These are phyloP conservation scores for Aquanectria penicillioides DNA, from an alignment of 2,329 filamentous ascomycete genomes.

Conservation along the genomic window DNA sequence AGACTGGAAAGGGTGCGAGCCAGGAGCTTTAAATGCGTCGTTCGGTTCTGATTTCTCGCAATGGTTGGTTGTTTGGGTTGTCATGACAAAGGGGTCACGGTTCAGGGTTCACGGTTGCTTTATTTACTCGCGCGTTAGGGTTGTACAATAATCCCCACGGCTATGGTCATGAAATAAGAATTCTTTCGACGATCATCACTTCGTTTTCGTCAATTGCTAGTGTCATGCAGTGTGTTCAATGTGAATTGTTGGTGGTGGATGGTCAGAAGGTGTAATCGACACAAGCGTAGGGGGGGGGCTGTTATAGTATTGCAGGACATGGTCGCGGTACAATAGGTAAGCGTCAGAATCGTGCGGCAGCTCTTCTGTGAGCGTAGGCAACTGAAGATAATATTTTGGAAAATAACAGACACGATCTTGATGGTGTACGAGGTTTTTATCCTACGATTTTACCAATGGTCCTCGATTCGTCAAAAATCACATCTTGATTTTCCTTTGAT, in stretches of 20 bases:
- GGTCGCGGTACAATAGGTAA: too few relatives aligned
- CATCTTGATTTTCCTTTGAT: slow-evolving; percentile 15
- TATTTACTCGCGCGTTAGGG: slow-evolving; percentile 65
- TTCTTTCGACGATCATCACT: slow-evolving; percentile 55
- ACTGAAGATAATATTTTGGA: slow-evolving; percentile 10
- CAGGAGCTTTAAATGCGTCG: slow-evolving; percentile 84
- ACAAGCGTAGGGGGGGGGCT: not conserved
- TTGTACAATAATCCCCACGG: slow-evolving; percentile 80
- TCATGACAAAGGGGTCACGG: slow-evolving; percentile 86
- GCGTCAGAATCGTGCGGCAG: too few relatives aligned
- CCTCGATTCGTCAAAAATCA: too few relatives aligned
- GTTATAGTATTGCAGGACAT: too few relatives aligned
- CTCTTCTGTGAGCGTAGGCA: too few relatives aligned
- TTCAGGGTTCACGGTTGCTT: slow-evolving; percentile 75
- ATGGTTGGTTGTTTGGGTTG: slow-evolving; percentile 75
- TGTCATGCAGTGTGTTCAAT: too few relatives aligned
- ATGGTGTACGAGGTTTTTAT: too few relatives aligned
- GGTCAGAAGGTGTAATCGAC: too few relatives aligned
- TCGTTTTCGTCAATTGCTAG: too few relatives aligned
- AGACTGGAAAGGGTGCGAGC: slow-evolving; percentile 90
- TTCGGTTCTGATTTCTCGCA: slow-evolving; percentile 62
- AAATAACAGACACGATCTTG: too few relatives aligned
- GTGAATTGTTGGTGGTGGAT: too few relatives aligned
- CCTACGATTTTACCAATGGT: too few relatives aligned
- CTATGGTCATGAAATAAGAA: slow-evolving; percentile 72